Evolutionary conservation across 169 alveolate genomes (phyloP), one percentile per base, ranked within the genome.

Genomic region (Besnoitia besnoiti): DNA sequence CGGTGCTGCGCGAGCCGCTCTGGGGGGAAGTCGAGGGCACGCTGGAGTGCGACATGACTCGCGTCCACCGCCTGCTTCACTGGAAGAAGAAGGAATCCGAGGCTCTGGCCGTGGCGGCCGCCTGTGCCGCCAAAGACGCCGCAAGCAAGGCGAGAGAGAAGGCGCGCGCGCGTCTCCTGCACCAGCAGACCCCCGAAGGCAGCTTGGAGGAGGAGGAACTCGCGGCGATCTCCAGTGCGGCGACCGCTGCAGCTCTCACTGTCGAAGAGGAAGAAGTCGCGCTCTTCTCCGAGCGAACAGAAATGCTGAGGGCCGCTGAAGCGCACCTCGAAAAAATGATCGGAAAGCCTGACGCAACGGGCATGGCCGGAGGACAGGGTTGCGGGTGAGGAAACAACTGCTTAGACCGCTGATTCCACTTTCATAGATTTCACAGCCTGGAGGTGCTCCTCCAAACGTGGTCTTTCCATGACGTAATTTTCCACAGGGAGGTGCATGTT

Each of bases 11-110:
- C 21, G 87, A 77, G 87, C 24, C 59, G 37, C 59, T 77, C 33
- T 77, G 87, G 87, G 87, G 87, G 21, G 87, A 77, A 27, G 55
- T 77, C 37, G 59, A 42, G 59, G 87, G 87, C 37, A 77, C 87
- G 5, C 87, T 77, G 35, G 87, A 77, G 87, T 77, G 87, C 40
- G 87, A 39, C 44, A 40, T 37, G 61, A 77, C 87, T 0, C 49
- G 87, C 37, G 39, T 77, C 21, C 87, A 77, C 30, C 87, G 87
- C 37, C 59, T 77, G 50, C 59, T 77, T 1, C 59, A 37, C 59
- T 77, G 87, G 87, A 77, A 77, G 87, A 77, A 42, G 59, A 77
- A 40, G 37, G 61, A 37, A 5, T 5, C 87, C 14, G 87, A 37
- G 59, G n/a, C 80, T n/a, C 24, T 35, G 14, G 87, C 87, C 21